Evolutionary conservation across 2,329 filamentous ascomycete species (phyloP), one percentile per base, ranked within the genome.

Genomic region (Periconia macrospinosa): DNA sequence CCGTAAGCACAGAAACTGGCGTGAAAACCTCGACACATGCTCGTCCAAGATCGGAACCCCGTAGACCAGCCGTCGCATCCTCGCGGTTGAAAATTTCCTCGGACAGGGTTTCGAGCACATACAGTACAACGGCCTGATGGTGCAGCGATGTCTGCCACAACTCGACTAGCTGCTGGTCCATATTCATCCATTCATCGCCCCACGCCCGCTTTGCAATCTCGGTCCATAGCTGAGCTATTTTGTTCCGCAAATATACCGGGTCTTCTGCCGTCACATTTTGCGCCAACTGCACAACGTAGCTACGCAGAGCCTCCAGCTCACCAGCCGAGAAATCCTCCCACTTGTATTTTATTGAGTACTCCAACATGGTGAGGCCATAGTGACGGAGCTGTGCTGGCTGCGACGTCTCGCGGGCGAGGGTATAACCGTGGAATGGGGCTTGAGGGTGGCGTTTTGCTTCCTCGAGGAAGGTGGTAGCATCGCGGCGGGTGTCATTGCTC

Each of bases 1-100:
- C 88, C 57, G 84, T 76, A 51, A 96, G 84, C 18, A 96, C 87
- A 1, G 80, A 77, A 20, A 85, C 81, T 1, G 94, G 91, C 0
- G 92, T 96, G 72, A 96, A 95, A 57, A 97, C 92, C 72, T 97
- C 94, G 57, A 97, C 90, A 67, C 94, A 89, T 11, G 91, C 90
- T 70, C 91, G 90, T 70, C 92, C 96, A 57, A 99, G 83, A 51
- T 90, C 85, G 48, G 87, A 89, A 69, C 93, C 90, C 59, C 93
- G 86, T 65, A 96, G 78, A 15, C 89, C 89, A 14, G 93, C 92
- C 5, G 92, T 87, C 1, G 90, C 83, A 74, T 97, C 94, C 68
- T 97, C 94, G 35, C 90, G 86, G 61, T 89, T 90, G 76, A 97
- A 96, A 48, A 97, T 86, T 72, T 97, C 94, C 63, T 97, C 94